Base-by-base conservation (phyloP, 129 eudicot species). In the Gnaphalium uliginosum region DNA sequence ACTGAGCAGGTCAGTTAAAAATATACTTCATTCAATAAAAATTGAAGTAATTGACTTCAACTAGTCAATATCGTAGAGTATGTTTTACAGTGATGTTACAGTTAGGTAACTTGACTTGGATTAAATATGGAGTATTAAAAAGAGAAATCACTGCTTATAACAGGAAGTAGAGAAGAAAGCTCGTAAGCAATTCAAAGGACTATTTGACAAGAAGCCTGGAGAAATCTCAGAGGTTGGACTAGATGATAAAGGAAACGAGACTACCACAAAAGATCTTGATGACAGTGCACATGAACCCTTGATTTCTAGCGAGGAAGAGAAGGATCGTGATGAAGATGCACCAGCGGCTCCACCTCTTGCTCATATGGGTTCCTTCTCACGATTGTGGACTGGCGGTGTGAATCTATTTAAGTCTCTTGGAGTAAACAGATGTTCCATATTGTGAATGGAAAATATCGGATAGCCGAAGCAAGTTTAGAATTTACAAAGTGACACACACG, bases 131-230 rank as follows among this genome's bases (percentile, higher is more conserved):
- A 72, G 32, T n/a, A n/a, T n/a, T n/a, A n/a, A n/a, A 39, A 74
- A 39, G 37, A 39, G 27, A 74, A 61, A 39, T 53, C 24, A n/a
- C 43, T 62, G 71, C 61, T 43, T 59, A 53, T 71, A 74, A 75
- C 90, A 94, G 97, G 97, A 95, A 67, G 88, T 82, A 8, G 79
- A 84, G 35, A 83, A 75, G 85, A 92, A 89, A 76, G 96, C 87
- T 0, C 87, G 93, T 22, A 82, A 87, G 75, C 99, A 95, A 68
- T 95, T 95, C 58, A 95, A 95, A 86, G 99, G 99, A 70, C 78
- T 95, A 25, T 91, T 95, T 23, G 99, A 95, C 90, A 95, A 89
- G 85, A 91, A 87, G 66, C 99, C 99, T 30, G 99, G 99, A 32
- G 99, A 91, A 43, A 95, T 95, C 63, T 78, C 99, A 2, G 99